Base-by-base conservation (phyloP, 2,329 filamentous ascomycete species). In the Penicillium sp. region DNA sequence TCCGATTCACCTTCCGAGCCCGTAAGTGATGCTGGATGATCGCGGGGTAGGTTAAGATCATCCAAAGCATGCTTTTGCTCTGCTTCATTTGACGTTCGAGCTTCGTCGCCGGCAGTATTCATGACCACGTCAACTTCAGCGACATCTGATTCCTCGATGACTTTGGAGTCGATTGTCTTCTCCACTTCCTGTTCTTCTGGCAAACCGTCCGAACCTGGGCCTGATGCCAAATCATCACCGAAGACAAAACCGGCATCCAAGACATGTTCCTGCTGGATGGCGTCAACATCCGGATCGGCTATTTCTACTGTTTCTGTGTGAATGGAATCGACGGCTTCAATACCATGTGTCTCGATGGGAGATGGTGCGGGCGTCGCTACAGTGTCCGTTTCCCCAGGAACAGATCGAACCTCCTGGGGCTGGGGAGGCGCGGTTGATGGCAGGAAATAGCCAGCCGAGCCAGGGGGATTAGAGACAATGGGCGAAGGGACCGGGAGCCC, bases 401-500 rank as follows among this genome's bases (percentile, higher is more conserved):
- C 40, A n/a, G 51, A 44, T 22, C 42, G 42, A 14, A 43, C 20
- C 35, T 53, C 47, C 24, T 58, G 46, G 5, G 47, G 9, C 31
- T 63, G 62, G 1, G 53, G 38, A 18, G 56, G 52, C 16, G 58
- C 22, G 31, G 61, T 40, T 22, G 58, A 56, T 5, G 61, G 52
- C n/a, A 66, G 62, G 56, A 76, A 76, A 53, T 75, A 75, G 10
- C 64, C 67, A 13, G 64, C 58, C 4, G 61, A 39, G 50, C 61
- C 63, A 38, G 62, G 58, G 16, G 71, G 60, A 29, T 58, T 58
- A 13, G 69, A 65, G 32, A 72, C 58, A 24, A 77, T 60, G 14
- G 76, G 74, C 24, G 75, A 78, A 7, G 76, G 71, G 40, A 73
- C 61, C 11, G 75, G 72, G 35, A 76, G 67, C 7, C 71, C 72